Conservation (phyloP, 768 basidiomycete genomes). For the Leccinum uliginosum region DNA sequence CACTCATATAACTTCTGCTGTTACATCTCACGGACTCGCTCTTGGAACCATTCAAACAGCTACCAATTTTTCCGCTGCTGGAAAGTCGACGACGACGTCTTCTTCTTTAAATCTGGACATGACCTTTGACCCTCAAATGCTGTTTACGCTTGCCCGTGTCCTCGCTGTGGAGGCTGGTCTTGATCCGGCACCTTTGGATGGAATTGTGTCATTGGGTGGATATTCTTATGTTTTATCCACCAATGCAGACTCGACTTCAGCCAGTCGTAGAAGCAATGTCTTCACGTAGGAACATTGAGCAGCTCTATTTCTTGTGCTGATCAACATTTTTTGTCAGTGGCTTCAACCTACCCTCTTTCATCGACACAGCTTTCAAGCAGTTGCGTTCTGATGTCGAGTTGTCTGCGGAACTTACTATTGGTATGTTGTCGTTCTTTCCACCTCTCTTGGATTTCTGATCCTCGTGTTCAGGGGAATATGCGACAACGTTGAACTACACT, state of each 20-base stretch:
- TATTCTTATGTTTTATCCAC: conserved; percentile 46
- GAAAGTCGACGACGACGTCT: conserved; percentile 52
- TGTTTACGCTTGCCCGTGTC: conserved; percentile 68
- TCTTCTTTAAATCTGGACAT: conserved; percentile 57
- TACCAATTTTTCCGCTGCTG: conserved; percentile 47
- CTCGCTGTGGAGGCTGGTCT: conserved; percentile 63
- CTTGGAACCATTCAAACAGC: conserved; percentile 57
- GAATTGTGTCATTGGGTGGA: conserved; percentile 64
- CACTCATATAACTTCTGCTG: conserved; percentile 54
- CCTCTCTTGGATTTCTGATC: conserved; percentile 1
- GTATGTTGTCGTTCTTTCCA: conserved; percentile 24
- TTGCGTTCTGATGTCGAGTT: conserved; percentile 59
- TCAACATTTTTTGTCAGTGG: conserved; percentile 33
- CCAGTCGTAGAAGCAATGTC: conserved; percentile 40
- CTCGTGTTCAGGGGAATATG: conserved; percentile 50
- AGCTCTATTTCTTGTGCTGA: not conserved
- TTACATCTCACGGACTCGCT: conserved; percentile 55
- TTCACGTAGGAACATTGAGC: conserved; percentile 42
- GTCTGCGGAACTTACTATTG: conserved; percentile 52
- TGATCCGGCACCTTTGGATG: conserved; percentile 57
- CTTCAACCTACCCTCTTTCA: conserved; percentile 59
- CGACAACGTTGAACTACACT: conserved; percentile 56
- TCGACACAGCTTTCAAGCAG: conserved; percentile 62
- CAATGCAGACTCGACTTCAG: conserved; percentile 31
- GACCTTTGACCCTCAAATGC: conserved; percentile 62